Evolutionary conservation across 305 asterid genomes (phyloP).

Genomic region (Solanum hybrid): DNA sequence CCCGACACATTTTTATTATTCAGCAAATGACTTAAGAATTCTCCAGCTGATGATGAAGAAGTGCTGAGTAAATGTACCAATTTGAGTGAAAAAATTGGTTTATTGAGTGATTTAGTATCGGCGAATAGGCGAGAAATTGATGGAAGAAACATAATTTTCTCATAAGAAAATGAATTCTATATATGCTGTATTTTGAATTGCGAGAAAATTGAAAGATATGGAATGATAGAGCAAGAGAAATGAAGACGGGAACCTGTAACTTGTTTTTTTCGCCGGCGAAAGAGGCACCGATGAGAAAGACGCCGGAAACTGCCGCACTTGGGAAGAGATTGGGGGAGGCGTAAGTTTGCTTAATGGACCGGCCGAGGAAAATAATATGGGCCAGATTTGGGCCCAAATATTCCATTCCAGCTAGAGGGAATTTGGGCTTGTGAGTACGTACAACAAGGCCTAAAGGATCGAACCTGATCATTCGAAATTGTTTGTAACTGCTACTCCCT

Average conservation of each 20-base stretch:
- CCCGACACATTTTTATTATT: slow-evolving; percentile 22
- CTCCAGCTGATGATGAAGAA: slow-evolving; percentile 37
- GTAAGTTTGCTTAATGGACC: background rate
- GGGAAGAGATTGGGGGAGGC: background rate
- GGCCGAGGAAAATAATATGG: background rate
- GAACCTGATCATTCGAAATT: background rate
- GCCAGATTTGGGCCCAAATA: background rate
- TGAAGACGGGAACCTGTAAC: background rate
- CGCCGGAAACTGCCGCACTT: background rate
- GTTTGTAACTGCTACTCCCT: background rate
- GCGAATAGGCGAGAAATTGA: slow-evolving; percentile 22
- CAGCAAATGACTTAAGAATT: slow-evolving; percentile 35
- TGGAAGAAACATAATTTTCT: slow-evolving; percentile 2
- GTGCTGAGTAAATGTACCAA: slow-evolving; percentile 20
- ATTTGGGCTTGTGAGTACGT: background rate
- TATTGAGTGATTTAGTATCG: slow-evolving; percentile 14
- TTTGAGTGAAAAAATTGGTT: slow-evolving; percentile 8
- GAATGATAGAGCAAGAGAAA: background rate
- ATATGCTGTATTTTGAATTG: background rate
- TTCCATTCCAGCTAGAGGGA: background rate
- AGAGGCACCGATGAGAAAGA: background rate
- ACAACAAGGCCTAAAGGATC: background rate
- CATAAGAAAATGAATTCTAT: background rate
- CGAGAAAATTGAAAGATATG: background rate
- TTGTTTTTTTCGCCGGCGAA: background rate